These are phyloP conservation scores for Clonostachys rosea DNA, from an alignment of 2,329 filamentous ascomycete genomes.

Conservation along the genomic window DNA sequence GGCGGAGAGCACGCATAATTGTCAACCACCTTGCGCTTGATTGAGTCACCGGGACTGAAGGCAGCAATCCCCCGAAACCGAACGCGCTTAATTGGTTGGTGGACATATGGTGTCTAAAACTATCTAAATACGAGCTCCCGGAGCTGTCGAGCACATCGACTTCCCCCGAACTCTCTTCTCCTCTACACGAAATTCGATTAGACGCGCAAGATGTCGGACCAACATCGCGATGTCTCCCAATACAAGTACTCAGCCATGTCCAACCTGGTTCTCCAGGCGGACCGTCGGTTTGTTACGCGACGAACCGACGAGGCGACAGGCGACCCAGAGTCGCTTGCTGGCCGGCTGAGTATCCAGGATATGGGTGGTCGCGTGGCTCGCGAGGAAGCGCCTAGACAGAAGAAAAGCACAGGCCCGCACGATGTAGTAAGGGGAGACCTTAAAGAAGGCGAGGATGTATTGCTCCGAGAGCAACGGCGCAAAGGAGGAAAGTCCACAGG, in stretches of 20 bases:
- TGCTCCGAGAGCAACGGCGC: slow-evolving; percentile 82
- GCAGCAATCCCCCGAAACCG: slow-evolving; percentile 7
- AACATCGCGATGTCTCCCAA: slow-evolving; percentile 81
- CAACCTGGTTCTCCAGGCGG: slow-evolving; percentile 99
- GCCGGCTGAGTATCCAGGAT: slow-evolving; percentile 86
- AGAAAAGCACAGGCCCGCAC: slow-evolving; percentile 65
- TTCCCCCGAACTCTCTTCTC: slow-evolving; percentile 4
- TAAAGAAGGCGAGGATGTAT: slow-evolving; percentile 76
- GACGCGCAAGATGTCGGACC: slow-evolving; percentile 62
- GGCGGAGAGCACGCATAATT: neutral
- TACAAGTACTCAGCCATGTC: slow-evolving; percentile 99
- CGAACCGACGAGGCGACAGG: slow-evolving; percentile 93
- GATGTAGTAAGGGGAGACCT: slow-evolving; percentile 72
- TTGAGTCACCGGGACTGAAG: slow-evolving; percentile 9
- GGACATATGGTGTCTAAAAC: slow-evolving; percentile 26
- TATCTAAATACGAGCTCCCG: slow-evolving; percentile 14
- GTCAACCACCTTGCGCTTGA: slow-evolving; percentile 5
- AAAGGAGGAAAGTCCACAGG: slow-evolving; percentile 73
- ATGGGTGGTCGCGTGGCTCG: slow-evolving; percentile 86
- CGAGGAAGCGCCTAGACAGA: slow-evolving; percentile 75
- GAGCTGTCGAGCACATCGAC: slow-evolving; percentile 25
- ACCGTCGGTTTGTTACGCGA: slow-evolving; percentile 90
- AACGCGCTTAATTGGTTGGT: slow-evolving; percentile 8
- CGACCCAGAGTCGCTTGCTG: slow-evolving; percentile 94
- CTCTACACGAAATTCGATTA: slow-evolving; percentile 6